Base-by-base conservation (phyloP, 1,284 basidiomycete species). In the Trametes versicolor region DNA sequence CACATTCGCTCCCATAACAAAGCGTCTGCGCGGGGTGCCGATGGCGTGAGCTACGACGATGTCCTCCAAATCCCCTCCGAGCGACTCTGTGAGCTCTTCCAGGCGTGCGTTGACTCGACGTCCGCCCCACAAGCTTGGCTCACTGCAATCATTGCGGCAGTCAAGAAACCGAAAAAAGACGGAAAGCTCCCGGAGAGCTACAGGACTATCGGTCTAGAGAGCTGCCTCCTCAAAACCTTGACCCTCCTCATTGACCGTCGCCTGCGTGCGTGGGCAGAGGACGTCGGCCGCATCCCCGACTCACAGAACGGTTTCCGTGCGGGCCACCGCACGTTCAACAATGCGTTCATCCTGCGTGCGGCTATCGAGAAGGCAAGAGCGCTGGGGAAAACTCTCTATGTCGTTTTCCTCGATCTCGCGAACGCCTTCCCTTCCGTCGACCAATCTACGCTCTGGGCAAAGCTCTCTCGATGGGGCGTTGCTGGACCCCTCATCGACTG, bases 391-490 rank as follows among this genome's bases (percentile, higher is more conserved):
- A 12, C 67, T 0, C 67, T 77, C 6, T 77, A 72, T 61, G 72
- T 75, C 0, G 73, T 68, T 0, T 77, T 75, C 55, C 68, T 76
- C 1, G 77, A 79, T 62, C 51, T 79, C 15, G 66, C 52, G 0
- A 80, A 79, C 64, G 77, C 76, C 2, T 79, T 79, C 66, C 78
- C 78, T 1, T 78, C 76, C 0, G 76, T 76, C 2, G 70, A 79
- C 50, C 71, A 71, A 10, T 45, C 68, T 0, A 71, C 74, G 0
- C 71, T 80, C 2, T 79, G 79, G 79, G 32, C 68, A 10, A 77
- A 77, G 54, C 68, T 79, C 0, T n/a, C n/a, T n/a, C n/a, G n/a
- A 60, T 23, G 0, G 43, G 78, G 0, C 1, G 67, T 68, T 4
- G n/a, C 58, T 0, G 77, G 78, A 0, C 71, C 72, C 0, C 19